Conservation (phyloP, 2,329 filamentous ascomycete species). For the Claviceps sp. region DNA sequence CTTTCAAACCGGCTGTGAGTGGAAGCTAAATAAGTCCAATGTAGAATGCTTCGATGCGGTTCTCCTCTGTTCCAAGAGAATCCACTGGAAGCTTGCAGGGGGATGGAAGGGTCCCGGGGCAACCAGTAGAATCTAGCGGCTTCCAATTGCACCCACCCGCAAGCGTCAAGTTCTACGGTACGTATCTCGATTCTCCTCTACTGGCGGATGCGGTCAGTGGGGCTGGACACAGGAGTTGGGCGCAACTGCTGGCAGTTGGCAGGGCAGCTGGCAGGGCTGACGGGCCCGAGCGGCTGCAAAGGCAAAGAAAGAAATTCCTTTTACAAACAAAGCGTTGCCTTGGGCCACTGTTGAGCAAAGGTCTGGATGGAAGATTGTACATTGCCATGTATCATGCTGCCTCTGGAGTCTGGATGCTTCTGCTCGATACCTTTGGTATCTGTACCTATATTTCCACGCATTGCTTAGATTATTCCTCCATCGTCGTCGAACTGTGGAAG, state of each 20-base stretch:
- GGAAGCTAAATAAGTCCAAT: constrained; percentile 25
- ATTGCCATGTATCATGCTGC: no score
- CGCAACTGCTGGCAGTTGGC: no score
- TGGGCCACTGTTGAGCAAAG: background rate
- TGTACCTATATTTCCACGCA: no score
- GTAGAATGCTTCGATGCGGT: constrained; percentile 27
- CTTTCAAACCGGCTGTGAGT: background rate
- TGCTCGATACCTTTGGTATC: no score
- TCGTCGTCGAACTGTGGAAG: background rate
- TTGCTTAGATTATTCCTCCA: background rate
- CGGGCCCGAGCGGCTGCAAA: no score
- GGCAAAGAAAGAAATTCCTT: no score
- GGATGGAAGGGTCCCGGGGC: constrained; percentile 17
- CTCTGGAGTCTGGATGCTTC: no score
- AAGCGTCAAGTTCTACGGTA: background rate
- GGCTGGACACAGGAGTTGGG: no score
- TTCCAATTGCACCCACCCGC: background rate
- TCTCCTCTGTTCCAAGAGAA: constrained; percentile 30
- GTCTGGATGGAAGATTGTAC: no score
- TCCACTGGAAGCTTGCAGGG: constrained; percentile 23
- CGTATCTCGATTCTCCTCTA: no score
- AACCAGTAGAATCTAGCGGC: background rate
- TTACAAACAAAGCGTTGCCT: background rate
- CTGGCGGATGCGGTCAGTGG: no score
- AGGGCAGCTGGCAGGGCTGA: no score